These are phyloP conservation scores for Barnettozyma vustinii DNA, from an alignment of 805 yeast species.

Conservation along the genomic window DNA sequence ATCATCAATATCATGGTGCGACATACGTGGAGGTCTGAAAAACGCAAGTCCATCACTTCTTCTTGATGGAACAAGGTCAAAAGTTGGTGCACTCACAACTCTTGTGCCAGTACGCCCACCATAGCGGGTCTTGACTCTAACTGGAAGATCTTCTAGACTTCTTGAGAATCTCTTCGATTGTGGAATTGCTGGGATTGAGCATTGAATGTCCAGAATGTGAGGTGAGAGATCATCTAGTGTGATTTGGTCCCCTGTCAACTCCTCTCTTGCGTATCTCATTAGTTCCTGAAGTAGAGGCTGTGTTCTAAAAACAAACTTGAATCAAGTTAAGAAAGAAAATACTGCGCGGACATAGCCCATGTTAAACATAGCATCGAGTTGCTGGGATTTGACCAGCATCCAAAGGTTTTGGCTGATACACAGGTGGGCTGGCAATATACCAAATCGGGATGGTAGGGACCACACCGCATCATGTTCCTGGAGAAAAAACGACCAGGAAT, in stretches of 20 bases:
- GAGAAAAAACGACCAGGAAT: too few species aligned
- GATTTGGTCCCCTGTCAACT: slow-evolving; percentile 8
- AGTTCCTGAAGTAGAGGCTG: background rate
- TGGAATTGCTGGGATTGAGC: slow-evolving; percentile 6
- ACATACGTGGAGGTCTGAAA: slow-evolving; percentile 7
- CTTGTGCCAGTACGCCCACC: slow-evolving; percentile 6
- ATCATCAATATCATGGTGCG: background rate
- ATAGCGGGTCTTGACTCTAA: slow-evolving; percentile 9
- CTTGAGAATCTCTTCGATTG: background rate
- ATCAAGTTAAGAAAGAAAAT: background rate
- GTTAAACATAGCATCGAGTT: background rate
- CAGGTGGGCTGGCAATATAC: background rate
- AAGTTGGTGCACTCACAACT: slow-evolving; percentile 13
- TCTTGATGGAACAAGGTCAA: slow-evolving; percentile 5
- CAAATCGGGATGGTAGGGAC: background rate
- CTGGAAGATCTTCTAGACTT: slow-evolving; percentile 5
- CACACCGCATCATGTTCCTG: background rate
- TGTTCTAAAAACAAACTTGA: too few species aligned
- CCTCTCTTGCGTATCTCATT: slow-evolving; percentile 9
- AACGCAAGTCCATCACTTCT: background rate
- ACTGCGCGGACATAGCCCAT: too few species aligned
- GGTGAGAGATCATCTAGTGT: slow-evolving; percentile 2
- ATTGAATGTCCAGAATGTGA: slow-evolving; percentile 2
- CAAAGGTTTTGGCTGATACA: background rate
- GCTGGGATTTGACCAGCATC: background rate